Base-by-base conservation (phyloP, 176 grass and related monocot species). In the Rhynchospora breviuscula region DNA sequence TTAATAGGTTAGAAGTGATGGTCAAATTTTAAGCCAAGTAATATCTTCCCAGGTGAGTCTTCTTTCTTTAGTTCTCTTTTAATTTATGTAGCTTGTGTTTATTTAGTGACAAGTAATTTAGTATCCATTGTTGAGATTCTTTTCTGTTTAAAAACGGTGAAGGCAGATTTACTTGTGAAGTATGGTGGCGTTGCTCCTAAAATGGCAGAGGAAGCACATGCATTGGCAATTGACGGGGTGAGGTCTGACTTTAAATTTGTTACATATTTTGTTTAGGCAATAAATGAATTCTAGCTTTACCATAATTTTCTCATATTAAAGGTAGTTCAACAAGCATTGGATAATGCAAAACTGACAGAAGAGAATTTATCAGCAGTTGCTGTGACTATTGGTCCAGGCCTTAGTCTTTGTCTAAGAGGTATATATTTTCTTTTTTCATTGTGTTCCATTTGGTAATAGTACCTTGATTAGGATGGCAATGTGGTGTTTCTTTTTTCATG, bases 391-490 rank as follows among this genome's bases (percentile, higher is more conserved):
- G 95, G 95, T 44, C 95, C 95, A 29, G 95, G 95, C 57, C 90
- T 94, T 89, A 78, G 95, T 91, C 90, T 98, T 67, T 98, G 95
- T 63, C 90, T 98, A 74, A 90, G 92, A 89, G 95, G 95, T 98
- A 78, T 87, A 78, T 4, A 21, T 19, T 43, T 14, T 33, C 43
- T 21, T 81, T 49, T 67, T 35, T 67, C 4, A 18, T 67, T 5
- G 26, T 76, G 29, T 76, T 54, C 6, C 11, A 29, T 54, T 10
- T 76, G 10, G 15, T 26, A 54, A 29, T 29, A 12, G 10, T 40
- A 40, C 3, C 26, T 0, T 23, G 29, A 53, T 5, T 54, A 12
- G 72, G 19, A 23, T 1, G 21, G n/a, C n/a, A 12, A 8, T 6
- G 1, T 44, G 18, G 8, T 11, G 1, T 10, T 12, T 29, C 26